Evolutionary conservation across 2,329 filamentous ascomycete species (phyloP), one percentile per base, ranked within the genome.

Genomic region (Lasiodiplodia sp.): DNA sequence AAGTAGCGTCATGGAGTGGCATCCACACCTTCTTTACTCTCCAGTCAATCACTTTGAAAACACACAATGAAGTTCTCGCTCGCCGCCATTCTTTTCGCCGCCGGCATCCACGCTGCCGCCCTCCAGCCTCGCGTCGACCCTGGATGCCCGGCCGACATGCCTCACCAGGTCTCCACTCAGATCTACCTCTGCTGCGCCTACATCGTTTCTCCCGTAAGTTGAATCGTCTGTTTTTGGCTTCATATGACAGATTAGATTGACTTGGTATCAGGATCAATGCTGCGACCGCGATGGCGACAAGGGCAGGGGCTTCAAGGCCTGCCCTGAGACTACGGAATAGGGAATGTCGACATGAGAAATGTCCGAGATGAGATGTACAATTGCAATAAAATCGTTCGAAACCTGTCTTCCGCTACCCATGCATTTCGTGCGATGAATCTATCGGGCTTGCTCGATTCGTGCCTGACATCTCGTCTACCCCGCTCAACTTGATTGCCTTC

Each of bases 31-130:
- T 28, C 28, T 28, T 28, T 28, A 28, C 28, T 28, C 28, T 28
- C 28, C 28, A 28, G 28, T 28, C 28, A 28, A 28, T 28, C 28
- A 28, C 28, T 28, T 28, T 28, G 25, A 28, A 28, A 28, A 28
- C 4, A 28, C 28, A 28, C 28, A 37, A 56, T 56, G 53, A 56
- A 56, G 53, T 56, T 56, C 53, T 56, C 53, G 28, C 8, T 56
- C 53, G 53, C 53, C 12, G 18, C 53, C 23, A 38, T 56, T n/a
- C 53, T 56, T n/a, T 56, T 56, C 53, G 53, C 53, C 31, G 53
- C 25, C 31, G 53, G 53, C 53, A 56, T 56, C 53, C 23, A 56
- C 53, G 53, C 53, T 18, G 53, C 53, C 28, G n/a, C 53, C 53
- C 28, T 56, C 18, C 53, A 56, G 53, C 28, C 53, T 31, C 53